Evolutionary conservation across 1,139 yeast species (phyloP).

Genomic region (Hemisphaericaspora subhashii): DNA sequence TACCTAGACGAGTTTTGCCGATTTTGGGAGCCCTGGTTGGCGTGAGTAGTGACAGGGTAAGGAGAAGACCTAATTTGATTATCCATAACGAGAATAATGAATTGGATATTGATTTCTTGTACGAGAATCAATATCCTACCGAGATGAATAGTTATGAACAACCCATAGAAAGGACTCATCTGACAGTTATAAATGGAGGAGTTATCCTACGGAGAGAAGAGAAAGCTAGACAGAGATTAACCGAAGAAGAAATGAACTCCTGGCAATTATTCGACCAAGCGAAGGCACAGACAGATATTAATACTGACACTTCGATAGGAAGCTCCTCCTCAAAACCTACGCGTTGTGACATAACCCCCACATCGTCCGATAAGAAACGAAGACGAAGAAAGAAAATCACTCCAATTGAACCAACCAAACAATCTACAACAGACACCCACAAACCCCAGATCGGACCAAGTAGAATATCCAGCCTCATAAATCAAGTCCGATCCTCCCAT

Average conservation of each 20-base stretch:
- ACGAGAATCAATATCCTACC: constrained; percentile 14
- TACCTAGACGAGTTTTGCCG: constrained; percentile 14
- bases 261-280: constrained; percentile 44
- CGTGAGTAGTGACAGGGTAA: too few species aligned
- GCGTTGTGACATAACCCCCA: background rate
- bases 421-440: constrained; percentile 2
- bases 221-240: constrained; percentile 28
- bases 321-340: background rate
- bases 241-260: constrained; percentile 38
- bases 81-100: constrained; percentile 36
- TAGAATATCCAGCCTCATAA: constrained; percentile 27
- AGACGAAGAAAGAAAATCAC: constrained; percentile 27
- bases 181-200: constrained; percentile 41
- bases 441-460: constrained; percentile 11
- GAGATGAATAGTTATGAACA: constrained; percentile 6
- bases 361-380: constrained; percentile 15
- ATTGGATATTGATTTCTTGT: constrained; percentile 37
- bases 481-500: constrained; percentile 22
- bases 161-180: constrained; percentile 8
- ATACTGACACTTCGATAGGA: constrained; percentile 1
- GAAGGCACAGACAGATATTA: constrained; percentile 15
- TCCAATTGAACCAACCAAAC: constrained; percentile 10
- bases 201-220: constrained; percentile 38
- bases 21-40: too few species aligned
- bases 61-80: constrained; percentile 21